phyloP scores from a whole-genome alignment of 1,284 basidiomycete genomes.

The Pascua sp. region DNA sequence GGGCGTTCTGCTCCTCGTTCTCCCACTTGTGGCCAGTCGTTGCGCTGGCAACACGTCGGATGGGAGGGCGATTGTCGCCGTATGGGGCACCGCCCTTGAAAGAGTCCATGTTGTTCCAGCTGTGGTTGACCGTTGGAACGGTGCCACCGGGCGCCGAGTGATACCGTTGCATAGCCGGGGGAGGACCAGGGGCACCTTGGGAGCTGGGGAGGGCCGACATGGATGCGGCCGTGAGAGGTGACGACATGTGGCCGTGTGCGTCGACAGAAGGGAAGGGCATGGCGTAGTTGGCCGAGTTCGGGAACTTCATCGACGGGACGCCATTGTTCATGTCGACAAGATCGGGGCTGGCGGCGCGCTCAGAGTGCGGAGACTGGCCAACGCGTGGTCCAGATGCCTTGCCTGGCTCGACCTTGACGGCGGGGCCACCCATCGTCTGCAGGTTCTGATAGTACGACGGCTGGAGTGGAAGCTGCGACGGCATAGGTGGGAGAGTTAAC shows the following conservation, averaged over 20 bases:
- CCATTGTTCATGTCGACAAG: constrained; percentile 29
- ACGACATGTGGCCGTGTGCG: constrained; percentile 7
- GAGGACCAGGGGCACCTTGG: constrained; percentile 4
- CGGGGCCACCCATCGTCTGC: neutral
- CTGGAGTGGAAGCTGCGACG: constrained; percentile 10
- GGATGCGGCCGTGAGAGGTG: constrained; percentile 6
- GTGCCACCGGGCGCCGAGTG: constrained; percentile 33
- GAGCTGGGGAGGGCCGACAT: constrained; percentile 4
- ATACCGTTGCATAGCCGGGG: constrained; percentile 40
- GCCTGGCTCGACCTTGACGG: constrained; percentile 4
- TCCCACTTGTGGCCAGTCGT: constrained; percentile 28
- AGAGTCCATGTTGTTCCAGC: constrained; percentile 21
- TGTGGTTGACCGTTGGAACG: constrained; percentile 27
- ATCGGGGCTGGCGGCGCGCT: constrained; percentile 15
- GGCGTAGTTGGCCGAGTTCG: constrained; percentile 7
- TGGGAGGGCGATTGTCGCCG: constrained; percentile 14
- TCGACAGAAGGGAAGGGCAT: constrained; percentile 25
- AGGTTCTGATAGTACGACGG: constrained; percentile 17
- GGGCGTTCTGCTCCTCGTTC: neutral
- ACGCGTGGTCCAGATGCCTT: constrained; percentile 2
- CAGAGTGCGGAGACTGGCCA: constrained; percentile 12
- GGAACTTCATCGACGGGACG: constrained; percentile 29
- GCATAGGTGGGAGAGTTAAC: constrained; percentile 21
- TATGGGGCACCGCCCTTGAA: constrained; percentile 11
- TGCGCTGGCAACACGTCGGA: constrained; percentile 14